Evolutionary conservation across 1,284 basidiomycete species (phyloP), one percentile per base, ranked within the genome.

Genomic region (Omphalotus olearius): DNA sequence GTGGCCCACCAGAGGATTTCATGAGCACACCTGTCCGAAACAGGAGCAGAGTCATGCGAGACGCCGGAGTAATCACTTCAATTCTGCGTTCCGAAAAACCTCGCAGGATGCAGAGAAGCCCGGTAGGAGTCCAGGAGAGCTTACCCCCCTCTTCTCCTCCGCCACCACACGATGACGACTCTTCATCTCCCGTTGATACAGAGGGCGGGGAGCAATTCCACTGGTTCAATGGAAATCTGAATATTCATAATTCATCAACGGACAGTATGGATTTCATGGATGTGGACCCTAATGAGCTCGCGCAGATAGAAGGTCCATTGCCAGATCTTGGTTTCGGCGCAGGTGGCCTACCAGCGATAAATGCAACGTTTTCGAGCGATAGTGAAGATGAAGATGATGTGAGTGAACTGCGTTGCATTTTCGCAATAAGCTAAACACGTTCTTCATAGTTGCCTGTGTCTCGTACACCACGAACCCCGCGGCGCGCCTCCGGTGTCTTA

Each of bases 1-100:
- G 74, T 40, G 80, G 76, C 4, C 67, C 18, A 60, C 63, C 14
- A 9, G 57, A 51, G 18, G 44, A 48, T 18, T 38, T 43, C 16
- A 23, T 28, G 33, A 16, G 13, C 17, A 28, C 51, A 14, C 45
- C 51, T 41, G 43, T 45, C 14, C 13, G 25, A 16, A 25, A 30
- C 9, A 33, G 30, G 11, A 47, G 36, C 23, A 45, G 45, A 10
- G 18, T 26, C 25, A 52, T 41, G 51, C 28, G 51, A 16, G 45
- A 52, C 25, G 51, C 51, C 11, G 30, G 16, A 33, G 16, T 41
- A 16, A 37, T 33, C 39, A 26, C 26, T 38, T 35, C 37, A 18
- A 23, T 13, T 20, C 25, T 48, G 11, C 18, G 39, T 20, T 48
- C 48, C 26, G 49, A 18, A 35, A 41, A 45, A 33, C 7, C 13